Percentiles rank a stretch among this genome's conserved stretches.
Evolutionary conservation across 208 protist species (phyloP).

Genomic region (Trypanosoma conorhini): DNA sequence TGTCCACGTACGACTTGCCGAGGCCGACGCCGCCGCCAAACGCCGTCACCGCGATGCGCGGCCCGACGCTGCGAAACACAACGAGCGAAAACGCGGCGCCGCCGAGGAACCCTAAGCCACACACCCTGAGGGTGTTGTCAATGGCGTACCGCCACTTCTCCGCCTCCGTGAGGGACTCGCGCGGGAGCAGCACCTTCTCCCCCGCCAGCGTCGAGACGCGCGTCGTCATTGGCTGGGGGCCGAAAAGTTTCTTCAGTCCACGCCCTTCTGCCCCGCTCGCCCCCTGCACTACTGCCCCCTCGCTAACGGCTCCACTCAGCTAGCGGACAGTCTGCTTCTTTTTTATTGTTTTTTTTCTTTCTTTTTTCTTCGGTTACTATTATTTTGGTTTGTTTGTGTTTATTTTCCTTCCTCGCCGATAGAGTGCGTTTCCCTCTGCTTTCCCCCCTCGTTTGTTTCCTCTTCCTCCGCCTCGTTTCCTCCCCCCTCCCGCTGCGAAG

Average conservation of each 20-base stretch:
- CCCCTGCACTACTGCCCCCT: background rate
- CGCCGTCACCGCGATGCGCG: constrained; percentile 54
- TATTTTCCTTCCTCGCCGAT: too few relatives aligned
- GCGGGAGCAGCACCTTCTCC: constrained; percentile 39
- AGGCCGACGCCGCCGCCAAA: constrained; percentile 79
- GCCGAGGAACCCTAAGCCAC: constrained; percentile 74
- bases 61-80: constrained; percentile 59
- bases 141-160: constrained; percentile 79
- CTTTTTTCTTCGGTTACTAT: background rate
- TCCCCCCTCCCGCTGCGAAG: too few relatives aligned
- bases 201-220: constrained; percentile 22
- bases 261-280: too few relatives aligned
- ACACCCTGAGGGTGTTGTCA: constrained; percentile 77
- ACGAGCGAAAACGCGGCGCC: constrained; percentile 63
- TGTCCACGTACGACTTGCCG: constrained; percentile 86
- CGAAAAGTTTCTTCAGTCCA: too few relatives aligned
- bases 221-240: constrained; percentile 8
- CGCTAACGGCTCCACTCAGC: background rate
- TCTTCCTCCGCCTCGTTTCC: too few relatives aligned
- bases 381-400: too few relatives aligned
- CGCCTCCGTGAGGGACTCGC: constrained; percentile 73
- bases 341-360: background rate
- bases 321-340: background rate
- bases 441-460: background rate
- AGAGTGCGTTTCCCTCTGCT: background rate